phyloP scores from a whole-genome alignment of 768 basidiomycete species.

The Boletellus ananiceps region DNA sequence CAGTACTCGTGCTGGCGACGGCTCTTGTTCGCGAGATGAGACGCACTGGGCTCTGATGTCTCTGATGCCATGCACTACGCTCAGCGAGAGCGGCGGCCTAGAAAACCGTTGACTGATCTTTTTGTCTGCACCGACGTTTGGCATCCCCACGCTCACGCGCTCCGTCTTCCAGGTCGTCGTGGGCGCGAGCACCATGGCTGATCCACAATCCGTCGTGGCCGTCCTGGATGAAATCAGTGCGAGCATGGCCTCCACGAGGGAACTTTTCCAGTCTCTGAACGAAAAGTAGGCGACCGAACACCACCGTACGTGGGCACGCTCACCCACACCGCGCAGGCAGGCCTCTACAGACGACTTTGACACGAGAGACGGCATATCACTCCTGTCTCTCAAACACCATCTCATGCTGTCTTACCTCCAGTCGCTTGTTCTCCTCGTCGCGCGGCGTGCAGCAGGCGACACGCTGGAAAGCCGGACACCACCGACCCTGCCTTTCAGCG shows the following conservation, averaged over 20 bases:
- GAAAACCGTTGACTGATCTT: slow-evolving; percentile 59
- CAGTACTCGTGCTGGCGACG: slow-evolving; percentile 1
- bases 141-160: slow-evolving; percentile 9
- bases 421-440: slow-evolving; percentile 66
- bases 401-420: slow-evolving; percentile 82
- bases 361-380: slow-evolving; percentile 78
- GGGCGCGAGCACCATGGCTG: slow-evolving; percentile 14
- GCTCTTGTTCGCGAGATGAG: slow-evolving; percentile 37
- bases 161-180: slow-evolving; percentile 1
- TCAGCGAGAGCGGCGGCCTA: slow-evolving; percentile 51
- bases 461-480: slow-evolving; percentile 49
- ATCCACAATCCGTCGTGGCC: slow-evolving; percentile 14
- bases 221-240: slow-evolving; percentile 53
- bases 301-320: slow-evolving; percentile 7
- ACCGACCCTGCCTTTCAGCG: slow-evolving; percentile 49
- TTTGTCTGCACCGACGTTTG: slow-evolving; percentile 2
- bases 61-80: slow-evolving; percentile 52
- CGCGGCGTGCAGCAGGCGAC: slow-evolving; percentile 68
- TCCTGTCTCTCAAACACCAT: slow-evolving; percentile 85
- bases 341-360: slow-evolving; percentile 38
- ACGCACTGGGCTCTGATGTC: slow-evolving; percentile 60
- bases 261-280: slow-evolving; percentile 48
- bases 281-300: slow-evolving; percentile 43
- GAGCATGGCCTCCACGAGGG: slow-evolving; percentile 58
- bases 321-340: slow-evolving; percentile 23